Base-by-base conservation (phyloP, 2,329 filamentous ascomycete species). In the Chaetomium olivaceum region DNA sequence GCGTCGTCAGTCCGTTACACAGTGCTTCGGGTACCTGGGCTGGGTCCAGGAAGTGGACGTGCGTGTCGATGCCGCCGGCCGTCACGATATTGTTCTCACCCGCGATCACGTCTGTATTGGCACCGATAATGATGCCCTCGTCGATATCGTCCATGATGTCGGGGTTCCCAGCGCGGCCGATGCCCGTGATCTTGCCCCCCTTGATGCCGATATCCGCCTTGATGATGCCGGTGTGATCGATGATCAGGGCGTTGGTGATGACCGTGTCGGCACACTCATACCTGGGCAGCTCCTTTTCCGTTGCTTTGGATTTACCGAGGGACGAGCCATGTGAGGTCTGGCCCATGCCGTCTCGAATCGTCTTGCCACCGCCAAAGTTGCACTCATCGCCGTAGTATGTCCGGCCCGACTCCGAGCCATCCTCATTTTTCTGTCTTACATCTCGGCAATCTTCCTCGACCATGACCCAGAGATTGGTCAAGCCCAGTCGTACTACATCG, bases 201-300 rank as follows among this genome's bases (percentile, higher is more conserved):
- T 96, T 97, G 76, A 98, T 88, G 33, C 94, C 94, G 75, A 98
- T 96, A 77, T 98, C 94, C 7, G 93, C 94, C 80, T 98, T 98
- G 83, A 92, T 96, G 74, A 98, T 97, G 58, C 94, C 94, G 1
- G 86, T 90, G 85, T 90, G 96, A 79, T 98, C 94, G 23, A 98
- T 84, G 46, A 98, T 89, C 69, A 98, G 80, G 4, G 93, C 94
- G 73, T 97, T 98, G 1, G 89, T 92, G 66, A 98, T 87, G 27
- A 97, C 91, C 56, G 94, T 85, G 76, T 98, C 94, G 65, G 97
- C 79, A 27, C 87, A 87, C 27, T 93, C 88, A 2, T 82, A 81
- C 72, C 94, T 90, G 0, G 85, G 79, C 51, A 91, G 84, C 4
- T 91, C 93, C 27, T 89, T 90, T 4, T 93, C 91, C 80, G 97